phyloP scores from a whole-genome alignment of 208 protist species.

The Trypanosoma lewisi region DNA sequence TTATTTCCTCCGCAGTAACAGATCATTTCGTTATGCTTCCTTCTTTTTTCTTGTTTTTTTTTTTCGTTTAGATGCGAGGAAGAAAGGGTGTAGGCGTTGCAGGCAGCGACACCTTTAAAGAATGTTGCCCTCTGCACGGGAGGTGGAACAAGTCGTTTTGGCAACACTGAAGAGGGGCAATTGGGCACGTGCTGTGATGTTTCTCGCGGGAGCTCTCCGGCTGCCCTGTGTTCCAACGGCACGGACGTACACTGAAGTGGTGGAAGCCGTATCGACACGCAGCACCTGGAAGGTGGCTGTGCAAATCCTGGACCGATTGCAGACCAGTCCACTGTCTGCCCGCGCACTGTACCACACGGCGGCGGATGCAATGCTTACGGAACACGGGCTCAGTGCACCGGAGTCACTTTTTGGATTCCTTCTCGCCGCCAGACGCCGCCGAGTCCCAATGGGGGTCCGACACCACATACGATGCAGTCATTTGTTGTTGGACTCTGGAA shows the following conservation, averaged over 20 bases:
- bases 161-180: conserved; percentile 36
- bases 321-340: conserved; percentile 51
- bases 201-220: conserved; percentile 52
- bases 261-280: conserved; percentile 34
- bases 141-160: conserved; percentile 64
- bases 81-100: neutral
- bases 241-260: conserved; percentile 59
- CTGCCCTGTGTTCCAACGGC: conserved; percentile 58
- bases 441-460: conserved; percentile 16
- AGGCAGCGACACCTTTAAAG: neutral
- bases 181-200: conserved; percentile 42
- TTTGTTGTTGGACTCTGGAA: conserved; percentile 17
- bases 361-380: conserved; percentile 43
- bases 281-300: conserved; percentile 45
- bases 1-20: too few relatives aligned
- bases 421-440: conserved; percentile 23
- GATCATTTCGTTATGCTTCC: neutral
- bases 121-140: conserved; percentile 49
- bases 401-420: conserved; percentile 19
- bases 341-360: conserved; percentile 53
- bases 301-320: conserved; percentile 43
- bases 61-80: neutral
- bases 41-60: neutral
- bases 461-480: conserved; percentile 28
- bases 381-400: conserved; percentile 12